Evolutionary conservation across 2,329 filamentous ascomycete genomes (phyloP).

Genomic region (Xylaria hypoxylon): DNA sequence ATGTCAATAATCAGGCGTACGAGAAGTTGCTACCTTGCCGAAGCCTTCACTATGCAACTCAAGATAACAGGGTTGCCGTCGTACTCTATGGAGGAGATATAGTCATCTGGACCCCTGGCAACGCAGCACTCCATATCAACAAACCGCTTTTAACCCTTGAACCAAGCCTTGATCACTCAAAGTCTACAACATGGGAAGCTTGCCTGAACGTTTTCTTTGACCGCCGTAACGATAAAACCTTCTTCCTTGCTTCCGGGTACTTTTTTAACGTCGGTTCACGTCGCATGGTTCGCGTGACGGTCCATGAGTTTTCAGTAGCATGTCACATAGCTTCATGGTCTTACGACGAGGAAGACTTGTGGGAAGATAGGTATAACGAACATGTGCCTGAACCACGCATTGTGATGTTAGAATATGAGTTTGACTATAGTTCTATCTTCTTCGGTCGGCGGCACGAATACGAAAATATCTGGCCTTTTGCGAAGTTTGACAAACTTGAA

Average conservation of each 20-base stretch:
- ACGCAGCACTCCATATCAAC: constrained; percentile 30
- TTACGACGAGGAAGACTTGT: not conserved
- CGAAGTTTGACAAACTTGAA: constrained; percentile 27
- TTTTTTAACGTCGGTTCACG: too few species aligned
- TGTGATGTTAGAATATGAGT: constrained; percentile 16
- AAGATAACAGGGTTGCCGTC: constrained; percentile 36
- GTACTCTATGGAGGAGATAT: constrained; percentile 39
- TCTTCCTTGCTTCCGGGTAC: constrained; percentile 41
- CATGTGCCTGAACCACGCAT: not conserved
- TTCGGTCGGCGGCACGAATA: not conserved
- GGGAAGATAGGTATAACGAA: too few species aligned
- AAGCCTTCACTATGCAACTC: constrained; percentile 30
- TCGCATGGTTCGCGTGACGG: not conserved
- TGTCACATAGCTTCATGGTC: constrained; percentile 16
- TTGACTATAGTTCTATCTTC: constrained; percentile 17
- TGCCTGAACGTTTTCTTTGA: constrained; percentile 39
- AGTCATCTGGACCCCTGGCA: constrained; percentile 42
- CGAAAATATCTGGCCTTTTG: not conserved
- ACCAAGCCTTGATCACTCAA: not conserved
- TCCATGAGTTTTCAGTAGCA: constrained; percentile 21
- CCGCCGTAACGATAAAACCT: constrained; percentile 31
- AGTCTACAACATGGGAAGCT: constrained; percentile 17
- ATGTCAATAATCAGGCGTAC: constrained; percentile 33
- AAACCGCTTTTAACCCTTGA: constrained; percentile 22
- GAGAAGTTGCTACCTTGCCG: constrained; percentile 41